Evolutionary conservation across 495 filamentous ascomycete species (phyloP), one percentile per base, ranked within the genome.

Genomic region (Geopyxis carbonaria): DNA sequence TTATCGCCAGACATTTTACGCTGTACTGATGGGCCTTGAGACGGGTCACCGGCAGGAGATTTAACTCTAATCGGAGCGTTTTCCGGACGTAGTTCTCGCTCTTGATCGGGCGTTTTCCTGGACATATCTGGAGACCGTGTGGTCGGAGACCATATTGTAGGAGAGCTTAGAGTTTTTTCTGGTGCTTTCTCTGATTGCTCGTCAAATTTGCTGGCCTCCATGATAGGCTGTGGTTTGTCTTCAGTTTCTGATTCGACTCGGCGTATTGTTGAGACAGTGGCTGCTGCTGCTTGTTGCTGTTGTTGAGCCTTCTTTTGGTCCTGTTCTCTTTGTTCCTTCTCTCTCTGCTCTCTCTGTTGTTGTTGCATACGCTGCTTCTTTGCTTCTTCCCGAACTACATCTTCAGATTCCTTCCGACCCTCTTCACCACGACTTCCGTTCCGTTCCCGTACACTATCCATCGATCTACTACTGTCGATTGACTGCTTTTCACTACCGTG

Each of bases 401-500:
- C 45, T 35, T 38, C 50, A 30, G 41, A 40, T 23, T 53, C 45
- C 38, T 41, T 51, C 38, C 40, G 47, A 8, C 34, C 28, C 32
- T 31, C 38, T 9, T 53, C 50, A 27, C 48, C 35, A 34, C 45
- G 72, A 67, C 34, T 60, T 56, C 42, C 68, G 59, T 48, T 64
- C 52, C 18, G 64, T 45, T 44, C 77, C 72, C 45, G 42, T 7
- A 24, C 15, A 24, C 18, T 38, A 6, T 40, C 37, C 11, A 8
- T 30, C 10, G 38, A 41, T 19, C 29, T 13, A 10, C 11, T 32
- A 16, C 53, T 53, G 31, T 69, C 67, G 40, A 65, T 43, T 0
- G 75, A 76, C 31, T 68, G 62, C 55, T 76, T 80, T 40, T 78
- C 73, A 15, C 27, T 30, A 22, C 29, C 35, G 7, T 53, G 50